Evolutionary conservation across 169 alveolate species (phyloP).

Genomic region (Eimeria brunetti): DNA sequence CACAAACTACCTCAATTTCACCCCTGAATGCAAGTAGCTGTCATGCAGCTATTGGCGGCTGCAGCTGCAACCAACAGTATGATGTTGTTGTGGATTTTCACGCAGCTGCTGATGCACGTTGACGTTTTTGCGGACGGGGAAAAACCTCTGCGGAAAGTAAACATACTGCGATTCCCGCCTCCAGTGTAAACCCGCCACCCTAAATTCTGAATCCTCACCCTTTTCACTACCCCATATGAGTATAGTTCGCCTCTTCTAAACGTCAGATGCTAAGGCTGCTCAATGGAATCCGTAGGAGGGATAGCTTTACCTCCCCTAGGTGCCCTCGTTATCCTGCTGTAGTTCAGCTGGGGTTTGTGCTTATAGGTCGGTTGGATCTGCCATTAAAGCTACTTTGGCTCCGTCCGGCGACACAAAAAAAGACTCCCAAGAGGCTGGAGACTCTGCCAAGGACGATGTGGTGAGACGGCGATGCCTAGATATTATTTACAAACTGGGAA

Average conservation of each 20-base stretch:
- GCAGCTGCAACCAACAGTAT: background rate
- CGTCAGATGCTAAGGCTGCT: background rate
- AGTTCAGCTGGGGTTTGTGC: background rate
- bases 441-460: background rate
- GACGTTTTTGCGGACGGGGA: constrained; percentile 36
- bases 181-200: background rate
- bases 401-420: background rate
- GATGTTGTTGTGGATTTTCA: background rate
- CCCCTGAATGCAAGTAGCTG: background rate
- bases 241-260: background rate
- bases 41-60: background rate
- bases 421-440: background rate
- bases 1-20: background rate
- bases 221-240: background rate
- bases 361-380: constrained; percentile 31
- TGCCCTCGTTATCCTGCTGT: background rate
- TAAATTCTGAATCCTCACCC: background rate
- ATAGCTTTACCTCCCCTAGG: background rate
- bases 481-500: background rate
- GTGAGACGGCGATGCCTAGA: background rate
- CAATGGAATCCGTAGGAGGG: background rate
- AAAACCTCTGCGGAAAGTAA: constrained; percentile 17
- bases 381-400: background rate
- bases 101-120: constrained; percentile 44
- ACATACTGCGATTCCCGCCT: constrained; percentile 35